A percentile compares a stretch with the other conserved stretches of the same genome.
Evolutionary conservation across 2,329 filamentous ascomycete genomes (phyloP).

Genomic region (Colletotrichum tropicale): DNA sequence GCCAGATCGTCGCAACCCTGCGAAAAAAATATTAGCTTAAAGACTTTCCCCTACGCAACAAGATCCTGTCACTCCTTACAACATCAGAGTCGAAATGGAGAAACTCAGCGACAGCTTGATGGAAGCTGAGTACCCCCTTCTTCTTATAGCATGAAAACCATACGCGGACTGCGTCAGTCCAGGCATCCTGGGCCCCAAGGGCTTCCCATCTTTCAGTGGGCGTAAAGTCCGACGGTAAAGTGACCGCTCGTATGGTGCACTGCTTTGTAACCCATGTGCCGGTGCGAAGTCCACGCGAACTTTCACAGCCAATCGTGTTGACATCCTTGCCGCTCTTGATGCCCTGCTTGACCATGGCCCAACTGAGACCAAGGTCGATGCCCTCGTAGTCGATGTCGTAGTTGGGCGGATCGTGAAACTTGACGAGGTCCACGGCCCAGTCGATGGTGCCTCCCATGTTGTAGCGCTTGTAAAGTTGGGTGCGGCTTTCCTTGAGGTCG

Average conservation of each 20-base stretch:
- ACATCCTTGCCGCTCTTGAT: not conserved
- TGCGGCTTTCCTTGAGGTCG: slow-evolving; percentile 26
- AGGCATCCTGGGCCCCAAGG: not conserved
- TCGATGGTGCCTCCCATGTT: slow-evolving; percentile 34
- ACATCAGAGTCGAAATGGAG: not conserved
- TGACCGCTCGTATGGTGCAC: not conserved
- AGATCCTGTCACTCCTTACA: not conserved
- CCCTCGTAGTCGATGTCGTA: not conserved
- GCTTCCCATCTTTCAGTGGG: not conserved
- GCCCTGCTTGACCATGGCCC: not conserved
- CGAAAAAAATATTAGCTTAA: not conserved
- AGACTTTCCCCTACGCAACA: accelerated
- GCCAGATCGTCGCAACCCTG: not conserved
- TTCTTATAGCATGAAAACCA: not conserved
- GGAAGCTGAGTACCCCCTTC: not conserved
- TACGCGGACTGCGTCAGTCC: not conserved
- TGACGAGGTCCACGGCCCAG: slow-evolving; percentile 32
- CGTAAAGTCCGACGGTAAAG: not conserved
- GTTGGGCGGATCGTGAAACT: not conserved
- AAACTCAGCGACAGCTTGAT: not conserved
- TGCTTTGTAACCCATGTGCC: not conserved
- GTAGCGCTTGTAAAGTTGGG: slow-evolving; percentile 19
- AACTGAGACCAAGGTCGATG: not conserved
- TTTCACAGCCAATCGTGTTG: not conserved
- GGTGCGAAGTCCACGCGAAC: not conserved